These are phyloP conservation scores for Tylopilus sp. DNA, from an alignment of 1,284 basidiomycete species.

Conservation along the genomic window DNA sequence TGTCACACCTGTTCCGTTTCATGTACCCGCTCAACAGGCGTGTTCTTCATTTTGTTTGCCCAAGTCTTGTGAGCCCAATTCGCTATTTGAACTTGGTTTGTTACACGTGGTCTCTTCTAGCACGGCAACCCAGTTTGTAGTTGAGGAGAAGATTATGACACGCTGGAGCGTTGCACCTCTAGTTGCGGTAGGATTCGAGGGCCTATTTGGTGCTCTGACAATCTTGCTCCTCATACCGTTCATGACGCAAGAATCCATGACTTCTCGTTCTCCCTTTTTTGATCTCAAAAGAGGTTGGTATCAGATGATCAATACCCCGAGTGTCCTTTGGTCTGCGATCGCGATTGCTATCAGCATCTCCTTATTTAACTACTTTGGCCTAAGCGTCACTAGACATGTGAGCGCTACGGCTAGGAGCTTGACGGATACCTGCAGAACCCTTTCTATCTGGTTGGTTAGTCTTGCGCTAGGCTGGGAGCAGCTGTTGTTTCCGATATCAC, in stretches of 20 bases:
- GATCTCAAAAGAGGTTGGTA: conserved; percentile 87
- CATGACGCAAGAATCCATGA: conserved; percentile 53
- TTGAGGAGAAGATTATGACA: conserved; percentile 85
- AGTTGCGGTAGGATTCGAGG: conserved; percentile 91
- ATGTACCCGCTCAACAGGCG: conserved; percentile 44
- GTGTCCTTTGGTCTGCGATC: conserved; percentile 73
- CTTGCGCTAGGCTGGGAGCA: conserved; percentile 90
- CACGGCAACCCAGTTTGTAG: conserved; percentile 86
- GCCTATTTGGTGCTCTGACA: conserved; percentile 82
- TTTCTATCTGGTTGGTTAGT: conserved; percentile 88
- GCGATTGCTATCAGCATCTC: conserved; percentile 81
- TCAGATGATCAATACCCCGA: conserved; percentile 79
- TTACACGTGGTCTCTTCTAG: conserved; percentile 39
- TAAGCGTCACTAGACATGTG: conserved; percentile 87
- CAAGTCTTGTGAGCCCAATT: conserved; percentile 79
- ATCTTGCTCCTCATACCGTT: conserved; percentile 73
- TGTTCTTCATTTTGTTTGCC: conserved; percentile 92
- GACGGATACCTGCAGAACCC: conserved; percentile 93
- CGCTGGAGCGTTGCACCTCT: conserved; percentile 87
- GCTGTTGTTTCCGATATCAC: conserved; percentile 75
- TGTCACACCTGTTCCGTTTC: conserved; percentile 1
- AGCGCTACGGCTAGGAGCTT: conserved; percentile 86
- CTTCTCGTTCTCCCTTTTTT: conserved; percentile 73
- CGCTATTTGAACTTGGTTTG: conserved; percentile 11
- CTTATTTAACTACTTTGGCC: conserved; percentile 94